These are phyloP conservation scores for Penicillium sp. DNA, from an alignment of 2,329 filamentous ascomycete species.

Conservation along the genomic window DNA sequence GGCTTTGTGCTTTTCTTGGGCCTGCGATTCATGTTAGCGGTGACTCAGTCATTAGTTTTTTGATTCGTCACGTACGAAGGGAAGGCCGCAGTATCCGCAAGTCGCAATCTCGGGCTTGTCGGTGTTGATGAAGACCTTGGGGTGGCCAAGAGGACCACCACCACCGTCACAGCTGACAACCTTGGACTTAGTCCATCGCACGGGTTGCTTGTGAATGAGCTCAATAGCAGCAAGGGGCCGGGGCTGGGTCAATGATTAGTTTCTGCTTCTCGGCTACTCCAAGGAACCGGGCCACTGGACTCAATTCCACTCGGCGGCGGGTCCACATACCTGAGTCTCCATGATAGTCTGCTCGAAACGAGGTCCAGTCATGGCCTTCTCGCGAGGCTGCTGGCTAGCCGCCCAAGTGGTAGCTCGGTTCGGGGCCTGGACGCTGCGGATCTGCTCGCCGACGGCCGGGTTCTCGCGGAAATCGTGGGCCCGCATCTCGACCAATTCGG, in stretches of 20 bases:
- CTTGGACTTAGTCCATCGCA: constrained; percentile 82
- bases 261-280: background rate
- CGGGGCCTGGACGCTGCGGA: constrained; percentile 73
- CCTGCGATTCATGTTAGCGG: constrained; percentile 53
- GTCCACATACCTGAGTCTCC: constrained; percentile 72
- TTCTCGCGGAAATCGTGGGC: constrained; percentile 59
- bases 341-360: constrained; percentile 98
- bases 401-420: constrained; percentile 84
- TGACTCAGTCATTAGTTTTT: background rate
- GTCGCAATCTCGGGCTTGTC: constrained; percentile 92
- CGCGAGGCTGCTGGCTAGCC: constrained; percentile 76
- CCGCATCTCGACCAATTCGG: constrained; percentile 47
- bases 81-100: constrained; percentile 91
- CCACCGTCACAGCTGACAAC: constrained; percentile 89
- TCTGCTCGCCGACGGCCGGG: constrained; percentile 55
- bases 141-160: constrained; percentile 86
- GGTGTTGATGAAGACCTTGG: constrained; percentile 93
- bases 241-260: constrained; percentile 60
- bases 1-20: constrained; percentile 83
- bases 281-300: background rate
- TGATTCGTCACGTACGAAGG: constrained; percentile 68
- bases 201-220: constrained; percentile 92
- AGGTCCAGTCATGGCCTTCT: constrained; percentile 85
- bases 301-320: background rate
- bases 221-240: constrained; percentile 88